phyloP scores from a whole-genome alignment of 2,329 filamentous ascomycete genomes.

The Arthrobotrys iridis region DNA sequence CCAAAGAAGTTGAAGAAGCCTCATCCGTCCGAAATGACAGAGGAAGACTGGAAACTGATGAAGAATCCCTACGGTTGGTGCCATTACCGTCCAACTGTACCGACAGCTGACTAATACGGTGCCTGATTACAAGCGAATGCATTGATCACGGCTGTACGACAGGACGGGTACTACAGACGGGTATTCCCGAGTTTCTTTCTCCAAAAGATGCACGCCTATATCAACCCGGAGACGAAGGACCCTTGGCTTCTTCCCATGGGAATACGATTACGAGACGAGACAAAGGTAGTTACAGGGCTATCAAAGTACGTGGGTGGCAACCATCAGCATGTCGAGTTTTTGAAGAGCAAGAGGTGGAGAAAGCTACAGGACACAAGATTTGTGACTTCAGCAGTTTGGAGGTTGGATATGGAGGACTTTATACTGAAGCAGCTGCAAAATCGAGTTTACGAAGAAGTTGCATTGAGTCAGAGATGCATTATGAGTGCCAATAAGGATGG shows the following conservation, averaged over 20 bases:
- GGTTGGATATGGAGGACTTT: slow-evolving; percentile 68
- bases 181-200: slow-evolving; percentile 55
- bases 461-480: slow-evolving; percentile 54
- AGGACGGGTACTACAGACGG: slow-evolving; percentile 54
- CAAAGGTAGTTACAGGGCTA: slow-evolving; percentile 21
- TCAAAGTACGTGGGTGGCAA: slow-evolving; percentile 46
- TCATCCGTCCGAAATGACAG: slow-evolving; percentile 40
- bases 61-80: slow-evolving; percentile 54
- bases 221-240: slow-evolving; percentile 56
- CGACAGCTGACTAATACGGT: neutral
- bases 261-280: slow-evolving; percentile 20
- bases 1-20: slow-evolving; percentile 21
- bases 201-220: slow-evolving; percentile 52
- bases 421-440: slow-evolving; percentile 67
- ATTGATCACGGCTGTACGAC: slow-evolving; percentile 53
- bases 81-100: no score
- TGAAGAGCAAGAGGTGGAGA: slow-evolving; percentile 45
- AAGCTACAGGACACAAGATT: slow-evolving; percentile 52
- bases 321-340: slow-evolving; percentile 5
- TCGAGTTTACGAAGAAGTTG: slow-evolving; percentile 64
- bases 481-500: slow-evolving; percentile 52
- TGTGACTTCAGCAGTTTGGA: slow-evolving; percentile 62
- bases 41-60: slow-evolving; percentile 43
- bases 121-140: slow-evolving; percentile 50
- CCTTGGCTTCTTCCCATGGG: slow-evolving; percentile 56